These are phyloP conservation scores for Lantana camara DNA, from an alignment of 257 asterid genomes.

Conservation along the genomic window DNA sequence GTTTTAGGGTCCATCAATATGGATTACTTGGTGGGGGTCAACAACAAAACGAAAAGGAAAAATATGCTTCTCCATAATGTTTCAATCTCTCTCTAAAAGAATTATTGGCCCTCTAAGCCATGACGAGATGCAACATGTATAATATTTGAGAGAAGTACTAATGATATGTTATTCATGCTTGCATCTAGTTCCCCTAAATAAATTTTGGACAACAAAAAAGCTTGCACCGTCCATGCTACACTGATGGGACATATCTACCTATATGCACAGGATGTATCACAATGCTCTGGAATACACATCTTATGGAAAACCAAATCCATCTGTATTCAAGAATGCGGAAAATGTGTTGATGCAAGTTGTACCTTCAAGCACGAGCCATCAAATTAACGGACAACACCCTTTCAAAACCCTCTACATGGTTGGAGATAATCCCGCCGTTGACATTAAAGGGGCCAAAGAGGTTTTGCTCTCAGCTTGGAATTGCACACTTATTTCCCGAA, in stretches of 20 bases:
- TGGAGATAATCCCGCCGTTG: slow-evolving; percentile 89
- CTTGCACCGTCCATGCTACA: background rate
- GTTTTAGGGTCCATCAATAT: background rate
- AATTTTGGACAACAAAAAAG: background rate
- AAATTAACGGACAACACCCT: slow-evolving; percentile 23
- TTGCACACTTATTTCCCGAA: slow-evolving; percentile 12
- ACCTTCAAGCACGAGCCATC: slow-evolving; percentile 34
- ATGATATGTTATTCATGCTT: background rate
- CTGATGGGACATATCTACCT: slow-evolving; percentile 28
- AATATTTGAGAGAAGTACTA: background rate
- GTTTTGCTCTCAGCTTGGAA: slow-evolving; percentile 40
- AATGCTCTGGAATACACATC: slow-evolving; percentile 66
- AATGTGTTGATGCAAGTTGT: slow-evolving; percentile 54
- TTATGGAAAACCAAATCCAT: slow-evolving; percentile 87
- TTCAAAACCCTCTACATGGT: slow-evolving; percentile 80
- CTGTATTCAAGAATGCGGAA: slow-evolving; percentile 75
- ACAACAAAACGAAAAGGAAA: background rate
- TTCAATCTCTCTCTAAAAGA: background rate
- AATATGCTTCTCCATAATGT: background rate
- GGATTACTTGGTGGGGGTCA: background rate
- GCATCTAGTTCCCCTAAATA: background rate
- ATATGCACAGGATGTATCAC: slow-evolving; percentile 59
- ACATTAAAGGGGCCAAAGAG: slow-evolving; percentile 86
- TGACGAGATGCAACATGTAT: background rate
- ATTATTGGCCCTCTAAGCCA: background rate